Base-by-base conservation (phyloP, 257 asterid genomes). In the Solanum gandarillasii region DNA sequence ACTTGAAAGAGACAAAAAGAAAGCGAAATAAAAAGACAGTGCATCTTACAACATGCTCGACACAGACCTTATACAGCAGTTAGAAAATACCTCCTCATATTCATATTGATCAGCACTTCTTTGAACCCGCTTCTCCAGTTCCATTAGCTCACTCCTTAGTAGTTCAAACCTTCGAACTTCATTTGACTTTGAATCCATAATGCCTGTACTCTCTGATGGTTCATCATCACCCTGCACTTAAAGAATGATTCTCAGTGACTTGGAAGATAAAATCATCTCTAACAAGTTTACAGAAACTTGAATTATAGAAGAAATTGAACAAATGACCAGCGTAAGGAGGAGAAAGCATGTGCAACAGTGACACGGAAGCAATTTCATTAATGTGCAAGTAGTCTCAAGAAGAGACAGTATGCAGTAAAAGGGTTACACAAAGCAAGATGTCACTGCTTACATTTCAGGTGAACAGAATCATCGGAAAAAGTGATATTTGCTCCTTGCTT, bases 111-210 rank as follows among this genome's bases (percentile, higher is more conserved):
- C 91, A 60, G 99, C 85, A 87, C 98, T 97, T 90, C 87, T 95
- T 88, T 94, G 94, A 88, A 97, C 99, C 83, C 99, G 96, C 89
- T 92, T 90, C 96, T 97, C 98, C 88, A 96, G 96, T 85, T 94
- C 98, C 93, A 96, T 94, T 86, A 97, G 92, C 89, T 96, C 98
- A 89, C 89, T 92, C 90, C 95, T 92, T 86, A 97, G 89, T 84
- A 90, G 88, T 91, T 97, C 99, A 91, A 95, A 97, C 27, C 98
- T 95, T 87, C 92, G 94, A 89, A 95, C 89, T 91, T 97, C 98
- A 90, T 87, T 93, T 48, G 93, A 88, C 87, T 93, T 96, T 62
- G 95, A 86, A 85, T 89, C 95, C 81, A 91, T 84, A 83, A 67
- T 81, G 86, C 73, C 94, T 48, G 90, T 87, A 62, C 88, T 90